Percentiles rank a stretch among this genome's conserved stretches.
These are phyloP conservation scores for Ceratobasidium sp. DNA, from an alignment of 1,284 basidiomycete genomes.

Conservation along the genomic window DNA sequence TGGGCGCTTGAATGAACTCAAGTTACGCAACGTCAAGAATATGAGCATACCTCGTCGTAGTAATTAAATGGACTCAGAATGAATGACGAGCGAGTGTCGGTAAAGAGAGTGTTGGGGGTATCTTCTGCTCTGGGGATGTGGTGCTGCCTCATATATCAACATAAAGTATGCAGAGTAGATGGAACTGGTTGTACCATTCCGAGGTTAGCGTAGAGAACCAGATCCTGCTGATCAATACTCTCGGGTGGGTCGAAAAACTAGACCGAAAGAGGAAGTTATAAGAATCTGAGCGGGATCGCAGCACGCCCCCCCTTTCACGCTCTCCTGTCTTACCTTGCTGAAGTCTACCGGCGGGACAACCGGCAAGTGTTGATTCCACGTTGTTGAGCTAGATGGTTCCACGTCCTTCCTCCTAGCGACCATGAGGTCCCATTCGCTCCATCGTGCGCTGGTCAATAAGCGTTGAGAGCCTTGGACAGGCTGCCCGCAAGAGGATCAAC, in stretches of 20 bases:
- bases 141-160: conserved; percentile 47
- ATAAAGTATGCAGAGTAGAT: neutral
- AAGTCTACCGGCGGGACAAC: conserved; percentile 28
- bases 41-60: conserved; percentile 61
- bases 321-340: conserved; percentile 30
- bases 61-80: conserved; percentile 74
- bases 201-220: conserved; percentile 75
- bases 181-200: conserved; percentile 55
- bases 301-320: neutral
- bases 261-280: neutral
- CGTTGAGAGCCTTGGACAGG: conserved; percentile 67
- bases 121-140: conserved; percentile 70
- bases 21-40: too few species aligned
- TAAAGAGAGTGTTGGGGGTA: conserved; percentile 64
- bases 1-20: conserved; percentile 51
- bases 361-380: conserved; percentile 38
- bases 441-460: conserved; percentile 69
- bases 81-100: conserved; percentile 60
- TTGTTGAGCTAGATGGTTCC: conserved; percentile 46
- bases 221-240: conserved; percentile 70
- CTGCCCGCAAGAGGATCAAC: conserved; percentile 54
- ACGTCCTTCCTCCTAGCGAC: conserved; percentile 60
- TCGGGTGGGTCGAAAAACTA: conserved; percentile 71
- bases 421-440: conserved; percentile 73
- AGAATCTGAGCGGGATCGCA: neutral